Percentiles rank a stretch among this genome's conserved stretches.
These are phyloP conservation scores for Pleurotus platypus DNA, from an alignment of 768 basidiomycete species.

Conservation along the genomic window DNA sequence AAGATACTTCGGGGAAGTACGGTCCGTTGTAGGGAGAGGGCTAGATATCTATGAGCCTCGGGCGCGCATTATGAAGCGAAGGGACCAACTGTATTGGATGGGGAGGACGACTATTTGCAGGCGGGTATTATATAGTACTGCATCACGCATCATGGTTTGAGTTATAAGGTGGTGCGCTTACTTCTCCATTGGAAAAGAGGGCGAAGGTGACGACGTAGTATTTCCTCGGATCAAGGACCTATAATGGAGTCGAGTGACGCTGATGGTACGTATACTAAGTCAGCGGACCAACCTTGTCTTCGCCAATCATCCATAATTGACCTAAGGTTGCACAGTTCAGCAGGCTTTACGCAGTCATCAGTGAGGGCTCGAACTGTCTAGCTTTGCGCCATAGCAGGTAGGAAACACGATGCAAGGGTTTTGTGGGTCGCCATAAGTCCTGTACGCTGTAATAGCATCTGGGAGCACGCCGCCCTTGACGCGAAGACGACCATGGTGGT, in stretches of 20 bases:
- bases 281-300: constrained; percentile 36
- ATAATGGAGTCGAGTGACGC: not conserved
- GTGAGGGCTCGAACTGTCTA: constrained; percentile 38
- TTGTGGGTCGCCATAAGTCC: constrained; percentile 45
- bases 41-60: constrained; percentile 21
- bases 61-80: not conserved
- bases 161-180: constrained; percentile 15
- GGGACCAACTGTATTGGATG: constrained; percentile 50
- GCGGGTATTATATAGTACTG: constrained; percentile 1
- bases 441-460: constrained; percentile 54
- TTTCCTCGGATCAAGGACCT: constrained; percentile 48
- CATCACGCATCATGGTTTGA: not conserved
- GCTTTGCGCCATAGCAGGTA: constrained; percentile 50
- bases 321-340: constrained; percentile 25
- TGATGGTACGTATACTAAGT: not conserved
- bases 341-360: not conserved
- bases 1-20: constrained; percentile 53
- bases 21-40: constrained; percentile 54
- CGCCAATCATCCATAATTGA: constrained; percentile 44
- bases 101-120: constrained; percentile 48
- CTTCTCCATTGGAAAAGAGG: constrained; percentile 59
- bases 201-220: constrained; percentile 57
- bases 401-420: constrained; percentile 59
- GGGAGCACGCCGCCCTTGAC: constrained; percentile 52
- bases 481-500: constrained; percentile 51